Evolutionary conservation across 345 rosid species (phyloP), one percentile per base, ranked within the genome.

Genomic region (Reutealis trisperma): DNA sequence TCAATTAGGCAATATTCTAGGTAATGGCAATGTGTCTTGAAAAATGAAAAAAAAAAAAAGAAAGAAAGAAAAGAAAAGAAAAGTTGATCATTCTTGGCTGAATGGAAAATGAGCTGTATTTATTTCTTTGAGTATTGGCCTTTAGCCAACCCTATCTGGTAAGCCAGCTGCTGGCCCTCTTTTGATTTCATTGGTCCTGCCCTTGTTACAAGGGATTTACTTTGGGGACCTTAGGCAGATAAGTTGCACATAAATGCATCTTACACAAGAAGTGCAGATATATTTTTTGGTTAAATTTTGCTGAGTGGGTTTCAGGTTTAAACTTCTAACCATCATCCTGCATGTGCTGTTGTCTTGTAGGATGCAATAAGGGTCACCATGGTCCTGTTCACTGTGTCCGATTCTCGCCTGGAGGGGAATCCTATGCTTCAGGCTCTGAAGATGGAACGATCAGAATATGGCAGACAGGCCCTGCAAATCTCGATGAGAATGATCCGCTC

Each of bases 301-400:
- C 18, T 60, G 25, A 18, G 41, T 25, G 5, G 41, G 63, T 37
- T 37, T 37, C 41, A 37, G 34, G 34, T 18, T 72, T n/a, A 12
- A 22, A 45, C 66, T 67, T 63, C 3, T 82, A 63, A 72, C 47
- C 25, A 75, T 63, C 42, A 24, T 63, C 59, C 18, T 13, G 65
- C 9, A 32, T 37, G 51, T 79, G 73, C 49, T 65, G 60, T 34
- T 27, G 4, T 44, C 44, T 7, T 83, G 84, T 75, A 96, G 98
- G 91, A 68, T 96, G 98, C 91, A 94, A 96, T 83, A 96, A 96
- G 84, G 99, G 99, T 73, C 99, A 96, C 81, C 99, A 94, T 25
- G 99, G 99, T 81, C 98, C 98, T 16, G 92, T 96, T 32, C 98
- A 96, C 52, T 96, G 98, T 12, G 88, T 94, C 49, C 92, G 97